Percentiles rank a stretch among this genome's conserved stretches.
phyloP scores from a whole-genome alignment of 192 early-diverging fungal genomes.

The Jimgerdemannia flammicorona region DNA sequence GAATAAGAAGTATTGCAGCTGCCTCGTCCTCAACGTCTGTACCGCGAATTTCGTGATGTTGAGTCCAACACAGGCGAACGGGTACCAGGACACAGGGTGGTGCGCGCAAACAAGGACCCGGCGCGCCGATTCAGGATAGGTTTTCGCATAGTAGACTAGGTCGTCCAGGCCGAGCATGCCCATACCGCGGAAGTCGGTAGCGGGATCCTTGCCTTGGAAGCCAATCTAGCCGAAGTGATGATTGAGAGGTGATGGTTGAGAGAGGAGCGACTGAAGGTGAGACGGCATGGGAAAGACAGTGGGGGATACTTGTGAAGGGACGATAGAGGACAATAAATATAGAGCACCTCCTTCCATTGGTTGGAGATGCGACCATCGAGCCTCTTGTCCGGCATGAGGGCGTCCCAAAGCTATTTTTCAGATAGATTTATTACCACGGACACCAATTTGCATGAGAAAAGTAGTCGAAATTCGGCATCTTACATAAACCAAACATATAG shows the following conservation, averaged over 20 bases:
- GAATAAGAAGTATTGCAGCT: conserved; percentile 63
- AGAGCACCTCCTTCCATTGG: conserved; percentile 57
- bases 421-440: background rate
- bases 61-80: conserved; percentile 80
- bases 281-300: too few relatives aligned
- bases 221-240: conserved; percentile 48
- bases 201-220: conserved; percentile 80
- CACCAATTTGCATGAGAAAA: too few relatives aligned
- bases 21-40: conserved; percentile 51
- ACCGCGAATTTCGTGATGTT: conserved; percentile 69
- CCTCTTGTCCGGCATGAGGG: conserved; percentile 50
- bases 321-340: background rate
- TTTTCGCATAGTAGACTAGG: conserved; percentile 59
- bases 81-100: conserved; percentile 67
- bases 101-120: conserved; percentile 56
- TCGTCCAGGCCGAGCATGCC: conserved; percentile 76
- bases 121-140: conserved; percentile 48
- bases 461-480: too few relatives aligned
- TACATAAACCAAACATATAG: too few relatives aligned
- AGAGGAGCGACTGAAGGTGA: background rate
- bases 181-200: conserved; percentile 87
- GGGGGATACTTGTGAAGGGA: too few relatives aligned
- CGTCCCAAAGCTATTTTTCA: conserved; percentile 53
- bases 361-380: conserved; percentile 42
- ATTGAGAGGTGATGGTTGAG: background rate